Percentiles rank a stretch among this genome's conserved stretches.
These are phyloP conservation scores for Erythrophleum ivorense DNA, from an alignment of 331 rosid genomes.

Conservation along the genomic window DNA sequence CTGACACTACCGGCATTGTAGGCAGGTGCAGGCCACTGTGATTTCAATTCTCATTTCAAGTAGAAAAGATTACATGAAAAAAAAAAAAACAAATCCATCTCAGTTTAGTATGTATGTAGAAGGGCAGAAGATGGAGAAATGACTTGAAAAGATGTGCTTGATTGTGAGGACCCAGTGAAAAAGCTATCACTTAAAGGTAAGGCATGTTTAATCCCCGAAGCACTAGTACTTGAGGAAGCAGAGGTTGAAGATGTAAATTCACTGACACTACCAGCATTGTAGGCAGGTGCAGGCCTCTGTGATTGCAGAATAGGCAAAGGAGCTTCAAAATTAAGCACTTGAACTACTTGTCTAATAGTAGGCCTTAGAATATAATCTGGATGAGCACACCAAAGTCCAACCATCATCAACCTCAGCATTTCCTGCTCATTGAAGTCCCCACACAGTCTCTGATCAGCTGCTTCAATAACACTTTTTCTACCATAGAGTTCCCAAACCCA, in stretches of 20 bases:
- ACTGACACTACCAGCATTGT: constrained; percentile 1
- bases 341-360: constrained; percentile 50
- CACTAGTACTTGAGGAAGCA: neutral
- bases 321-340: constrained; percentile 54
- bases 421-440: constrained; percentile 44
- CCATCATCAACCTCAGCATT: constrained; percentile 50
- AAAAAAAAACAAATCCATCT: neutral
- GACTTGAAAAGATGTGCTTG: constrained; percentile 24
- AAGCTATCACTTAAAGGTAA: constrained; percentile 24
- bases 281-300: neutral
- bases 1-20: constrained; percentile 1
- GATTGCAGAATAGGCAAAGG: constrained; percentile 50
- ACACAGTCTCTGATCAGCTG: constrained; percentile 47
- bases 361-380: constrained; percentile 49
- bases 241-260: neutral
- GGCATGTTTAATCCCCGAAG: constrained; percentile 19
- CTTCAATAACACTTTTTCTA: constrained; percentile 29
- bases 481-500: constrained; percentile 49
- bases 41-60: neutral
- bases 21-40: neutral
- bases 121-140: constrained; percentile 38
- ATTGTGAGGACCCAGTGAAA: constrained; percentile 40
- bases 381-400: constrained; percentile 67
- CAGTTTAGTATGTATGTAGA: constrained; percentile 29
- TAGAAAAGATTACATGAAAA: neutral